Conservation (phyloP, 306 rosid species). For the cucumber (Cucumis sativus) region DNA sequence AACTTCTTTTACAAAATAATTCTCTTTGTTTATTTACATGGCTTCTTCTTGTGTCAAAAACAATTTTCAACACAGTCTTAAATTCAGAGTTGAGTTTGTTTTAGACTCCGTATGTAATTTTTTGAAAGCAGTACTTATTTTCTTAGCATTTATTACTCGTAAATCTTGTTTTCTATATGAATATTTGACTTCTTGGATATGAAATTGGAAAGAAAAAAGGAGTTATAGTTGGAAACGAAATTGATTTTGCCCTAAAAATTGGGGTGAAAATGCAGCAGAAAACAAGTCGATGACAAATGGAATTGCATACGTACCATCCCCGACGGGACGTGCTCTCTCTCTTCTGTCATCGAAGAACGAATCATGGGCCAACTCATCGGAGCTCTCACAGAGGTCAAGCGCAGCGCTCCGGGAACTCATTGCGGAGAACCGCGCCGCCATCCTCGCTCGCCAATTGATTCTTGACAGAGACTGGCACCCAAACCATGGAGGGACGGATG, state of each 20-base stretch:
- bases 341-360: constrained; percentile 85
- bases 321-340: constrained; percentile 84
- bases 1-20: too few relatives aligned
- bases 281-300: constrained; percentile 13
- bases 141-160: too few relatives aligned
- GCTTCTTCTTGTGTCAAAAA: too few relatives aligned
- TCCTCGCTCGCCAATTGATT: constrained; percentile 42
- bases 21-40: too few relatives aligned
- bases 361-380: constrained; percentile 30
- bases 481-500: constrained; percentile 23
- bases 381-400: constrained; percentile 70
- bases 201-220: too few relatives aligned
- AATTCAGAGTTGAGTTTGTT: too few relatives aligned
- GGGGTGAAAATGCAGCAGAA: constrained; percentile 9
- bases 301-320: constrained; percentile 19
- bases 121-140: too few relatives aligned
- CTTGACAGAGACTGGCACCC: constrained; percentile 39
- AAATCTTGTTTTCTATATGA: too few relatives aligned
- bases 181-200: too few relatives aligned
- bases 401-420: constrained; percentile 78
- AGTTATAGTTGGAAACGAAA: not conserved
- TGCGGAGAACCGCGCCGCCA: constrained; percentile 72
- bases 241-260: not conserved
- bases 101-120: too few relatives aligned
- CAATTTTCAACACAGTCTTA: too few relatives aligned